A percentile compares a stretch with the other conserved stretches of the same genome.
phyloP scores from a whole-genome alignment of 352 stramenopile genomes.

The Thraustochytrium sp. region DNA sequence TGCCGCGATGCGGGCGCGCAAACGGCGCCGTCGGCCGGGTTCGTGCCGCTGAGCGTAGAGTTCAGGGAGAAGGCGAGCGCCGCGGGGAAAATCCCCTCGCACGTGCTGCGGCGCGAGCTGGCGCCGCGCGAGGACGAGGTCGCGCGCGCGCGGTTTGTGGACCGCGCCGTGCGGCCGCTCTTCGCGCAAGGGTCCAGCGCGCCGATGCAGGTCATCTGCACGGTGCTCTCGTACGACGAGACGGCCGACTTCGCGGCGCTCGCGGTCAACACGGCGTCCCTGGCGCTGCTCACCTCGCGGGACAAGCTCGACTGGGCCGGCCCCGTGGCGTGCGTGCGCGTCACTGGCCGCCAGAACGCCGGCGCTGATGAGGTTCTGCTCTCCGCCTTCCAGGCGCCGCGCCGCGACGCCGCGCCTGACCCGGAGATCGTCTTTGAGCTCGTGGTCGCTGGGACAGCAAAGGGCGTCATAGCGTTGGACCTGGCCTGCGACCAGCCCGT shows the following conservation, averaged over 20 bases:
- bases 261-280: slow-evolving; percentile 57
- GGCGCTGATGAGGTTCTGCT: not conserved
- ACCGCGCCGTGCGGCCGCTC: slow-evolving; percentile 87
- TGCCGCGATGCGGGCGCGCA: not conserved
- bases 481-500: not conserved
- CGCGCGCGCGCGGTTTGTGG: slow-evolving; percentile 88
- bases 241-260: slow-evolving; percentile 48
- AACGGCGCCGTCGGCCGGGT: not conserved
- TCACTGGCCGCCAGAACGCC: slow-evolving; percentile 57
- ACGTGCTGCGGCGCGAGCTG: slow-evolving; percentile 17
- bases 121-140: slow-evolving; percentile 82
- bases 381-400: not conserved
- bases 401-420: not conserved
- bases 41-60: slow-evolving; percentile 14
- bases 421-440: not conserved
- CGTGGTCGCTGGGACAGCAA: not conserved
- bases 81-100: slow-evolving; percentile 8
- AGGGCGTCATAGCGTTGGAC: slow-evolving; percentile 2
- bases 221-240: slow-evolving; percentile 69
- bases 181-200: slow-evolving; percentile 81
- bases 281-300: slow-evolving; percentile 69
- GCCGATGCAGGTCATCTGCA: slow-evolving; percentile 84
- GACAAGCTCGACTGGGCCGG: slow-evolving; percentile 69
- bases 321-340: slow-evolving; percentile 76
- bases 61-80: slow-evolving; percentile 8